phyloP scores from a whole-genome alignment of 2,329 filamentous ascomycete species.

The Alternaria sp. region DNA sequence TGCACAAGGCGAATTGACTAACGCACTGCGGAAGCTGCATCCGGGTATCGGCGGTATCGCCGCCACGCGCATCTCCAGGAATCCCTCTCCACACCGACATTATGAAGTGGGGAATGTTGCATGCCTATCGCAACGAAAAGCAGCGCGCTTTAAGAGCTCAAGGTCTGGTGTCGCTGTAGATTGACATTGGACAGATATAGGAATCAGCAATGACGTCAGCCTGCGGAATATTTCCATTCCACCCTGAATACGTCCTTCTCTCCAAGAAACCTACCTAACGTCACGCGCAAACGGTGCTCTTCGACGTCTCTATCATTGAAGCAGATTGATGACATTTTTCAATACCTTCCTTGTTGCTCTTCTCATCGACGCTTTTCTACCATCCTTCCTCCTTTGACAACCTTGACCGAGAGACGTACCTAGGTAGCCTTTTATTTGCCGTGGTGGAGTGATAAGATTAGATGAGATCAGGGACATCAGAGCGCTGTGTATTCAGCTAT shows the following conservation, averaged over 20 bases:
- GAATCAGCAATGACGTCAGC: background rate
- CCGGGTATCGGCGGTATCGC: conserved; percentile 18
- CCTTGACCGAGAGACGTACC: too few relatives aligned
- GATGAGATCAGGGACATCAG: too few relatives aligned
- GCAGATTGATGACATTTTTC: accelerated
- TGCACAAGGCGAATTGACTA: background rate
- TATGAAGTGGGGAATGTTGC: background rate
- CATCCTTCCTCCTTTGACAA: background rate
- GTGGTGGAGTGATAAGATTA: too few relatives aligned
- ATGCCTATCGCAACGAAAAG: background rate
- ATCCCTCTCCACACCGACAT: conserved; percentile 7
- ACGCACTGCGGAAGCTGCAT: conserved; percentile 4
- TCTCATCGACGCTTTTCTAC: background rate
- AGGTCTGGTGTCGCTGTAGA: background rate
- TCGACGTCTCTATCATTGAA: background rate
- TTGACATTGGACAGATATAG: background rate
- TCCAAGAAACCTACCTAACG: background rate
- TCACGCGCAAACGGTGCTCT: background rate
- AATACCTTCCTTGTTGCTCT: too few relatives aligned
- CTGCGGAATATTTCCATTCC: background rate
- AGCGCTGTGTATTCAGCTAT: too few relatives aligned
- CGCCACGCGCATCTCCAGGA: background rate
- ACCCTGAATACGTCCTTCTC: background rate
- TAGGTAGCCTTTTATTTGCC: too few relatives aligned
- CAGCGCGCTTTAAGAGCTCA: background rate